A percentile compares a stretch with the other conserved stretches of the same genome.
phyloP scores from a whole-genome alignment of 2,329 filamentous ascomycete genomes.

The Amauroascus niger region DNA sequence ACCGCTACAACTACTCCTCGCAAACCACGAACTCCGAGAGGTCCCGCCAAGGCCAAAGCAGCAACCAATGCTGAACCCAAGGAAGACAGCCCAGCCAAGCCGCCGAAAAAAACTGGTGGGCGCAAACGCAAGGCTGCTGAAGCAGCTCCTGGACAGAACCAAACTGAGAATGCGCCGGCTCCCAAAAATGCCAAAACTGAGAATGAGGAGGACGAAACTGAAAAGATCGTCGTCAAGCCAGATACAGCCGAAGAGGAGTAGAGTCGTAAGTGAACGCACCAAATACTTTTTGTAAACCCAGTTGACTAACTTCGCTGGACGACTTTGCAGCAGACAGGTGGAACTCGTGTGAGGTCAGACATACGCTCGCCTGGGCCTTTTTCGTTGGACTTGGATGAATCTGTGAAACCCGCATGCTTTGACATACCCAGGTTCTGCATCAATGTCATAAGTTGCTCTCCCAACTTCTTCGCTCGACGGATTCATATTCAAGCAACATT shows the following conservation, averaged over 20 bases:
- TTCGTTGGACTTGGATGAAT: background rate
- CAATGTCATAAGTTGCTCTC: background rate
- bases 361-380: too few species aligned
- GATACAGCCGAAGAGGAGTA: too few species aligned
- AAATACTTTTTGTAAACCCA: too few species aligned
- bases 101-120: background rate
- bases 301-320: too few species aligned
- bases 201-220: background rate
- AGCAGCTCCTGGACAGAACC: background rate
- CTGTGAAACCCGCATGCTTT: background rate
- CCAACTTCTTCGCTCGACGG: background rate
- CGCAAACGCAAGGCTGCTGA: slow-evolving; percentile 13
- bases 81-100: background rate
- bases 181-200: background rate
- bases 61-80: slow-evolving; percentile 4
- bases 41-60: slow-evolving; percentile 18
- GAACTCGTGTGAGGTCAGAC: too few species aligned
- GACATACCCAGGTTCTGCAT: background rate
- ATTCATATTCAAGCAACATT: background rate
- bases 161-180: background rate
- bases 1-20: slow-evolving; percentile 9
- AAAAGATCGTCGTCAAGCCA: background rate
- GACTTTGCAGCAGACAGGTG: too few species aligned
- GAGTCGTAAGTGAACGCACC: too few species aligned
- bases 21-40: slow-evolving; percentile 18